Percentiles rank a stretch among this genome's conserved stretches.
Conservation (phyloP, 2,329 filamentous ascomycete genomes). For the Cladophialophora exuberans region DNA sequence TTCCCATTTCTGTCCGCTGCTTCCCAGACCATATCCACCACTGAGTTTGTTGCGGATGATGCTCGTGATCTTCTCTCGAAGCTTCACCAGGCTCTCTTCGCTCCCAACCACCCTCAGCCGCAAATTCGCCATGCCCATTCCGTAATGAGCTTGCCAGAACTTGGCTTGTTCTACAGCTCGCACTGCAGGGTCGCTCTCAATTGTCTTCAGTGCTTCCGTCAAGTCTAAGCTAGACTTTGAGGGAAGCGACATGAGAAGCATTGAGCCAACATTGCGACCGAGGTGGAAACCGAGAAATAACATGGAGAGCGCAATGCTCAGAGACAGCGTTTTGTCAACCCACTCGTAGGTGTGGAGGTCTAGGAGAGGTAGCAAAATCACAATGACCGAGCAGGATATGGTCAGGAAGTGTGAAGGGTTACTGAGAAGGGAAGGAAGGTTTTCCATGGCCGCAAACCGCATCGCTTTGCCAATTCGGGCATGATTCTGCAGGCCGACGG, state of each 20-base stretch:
- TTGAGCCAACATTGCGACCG: conserved; percentile 82
- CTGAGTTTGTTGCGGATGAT: conserved; percentile 84
- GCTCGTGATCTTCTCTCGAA: conserved; percentile 75
- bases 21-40: conserved; percentile 79
- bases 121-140: conserved; percentile 91
- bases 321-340: conserved; percentile 81
- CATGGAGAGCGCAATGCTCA: conserved; percentile 83
- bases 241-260: conserved; percentile 91
- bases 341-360: conserved; percentile 79
- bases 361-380: conserved; percentile 80
- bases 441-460: conserved; percentile 80
- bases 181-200: conserved; percentile 78
- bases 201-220: conserved; percentile 77
- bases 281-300: conserved; percentile 82
- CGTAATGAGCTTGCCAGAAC: conserved; percentile 99
- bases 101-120: conserved; percentile 71
- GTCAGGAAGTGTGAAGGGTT: conserved; percentile 97
- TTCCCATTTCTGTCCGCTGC: conserved; percentile 81
- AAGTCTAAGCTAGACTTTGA: conserved; percentile 57
- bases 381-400: conserved; percentile 77
- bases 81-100: conserved; percentile 71
- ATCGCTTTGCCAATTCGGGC: conserved; percentile 89
- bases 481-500: conserved; percentile 86
- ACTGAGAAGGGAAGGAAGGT: conserved; percentile 81
- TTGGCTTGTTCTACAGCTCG: conserved; percentile 82